phyloP scores from a whole-genome alignment of 768 basidiomycete species.

The Rhizopogon roseolus region DNA sequence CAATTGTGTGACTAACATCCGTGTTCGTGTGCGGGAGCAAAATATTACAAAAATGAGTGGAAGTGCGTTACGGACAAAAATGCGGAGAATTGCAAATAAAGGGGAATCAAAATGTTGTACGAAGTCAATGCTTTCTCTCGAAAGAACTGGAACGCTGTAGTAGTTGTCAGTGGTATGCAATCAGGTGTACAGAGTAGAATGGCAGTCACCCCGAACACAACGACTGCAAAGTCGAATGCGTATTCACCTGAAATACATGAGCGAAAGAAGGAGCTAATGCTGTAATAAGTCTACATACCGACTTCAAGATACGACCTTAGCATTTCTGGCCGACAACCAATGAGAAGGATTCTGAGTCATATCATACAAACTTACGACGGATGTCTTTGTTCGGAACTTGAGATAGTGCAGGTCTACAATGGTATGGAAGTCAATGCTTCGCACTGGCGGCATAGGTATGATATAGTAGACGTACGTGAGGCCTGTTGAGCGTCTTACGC shows the following conservation, averaged over 20 bases:
- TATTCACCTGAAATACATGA: constrained; percentile 62
- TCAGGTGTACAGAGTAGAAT: neutral
- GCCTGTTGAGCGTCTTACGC: constrained; percentile 79
- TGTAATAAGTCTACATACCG: constrained; percentile 39
- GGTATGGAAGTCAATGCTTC: neutral
- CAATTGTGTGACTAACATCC: neutral
- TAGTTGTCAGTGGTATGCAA: constrained; percentile 2
- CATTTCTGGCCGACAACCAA: constrained; percentile 43
- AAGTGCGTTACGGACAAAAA: neutral
- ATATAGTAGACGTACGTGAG: constrained; percentile 58
- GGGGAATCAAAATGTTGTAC: neutral
- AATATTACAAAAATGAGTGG: neutral
- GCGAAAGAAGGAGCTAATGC: neutral
- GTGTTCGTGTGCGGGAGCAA: neutral
- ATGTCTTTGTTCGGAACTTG: constrained; percentile 86
- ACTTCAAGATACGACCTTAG: constrained; percentile 76
- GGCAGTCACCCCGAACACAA: constrained; percentile 64
- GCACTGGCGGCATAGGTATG: neutral
- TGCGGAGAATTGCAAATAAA: constrained; percentile 1
- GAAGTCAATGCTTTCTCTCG: constrained; percentile 39
- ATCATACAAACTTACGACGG: constrained; percentile 56
- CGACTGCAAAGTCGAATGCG: constrained; percentile 80
- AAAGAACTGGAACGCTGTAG: constrained; percentile 68
- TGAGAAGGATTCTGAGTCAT: neutral
- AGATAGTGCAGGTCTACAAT: constrained; percentile 60